Percentiles rank a stretch among this genome's conserved stretches.
Evolutionary conservation across 108 stramenopile genomes (phyloP).

Genomic region (Conticribra guillardii): DNA sequence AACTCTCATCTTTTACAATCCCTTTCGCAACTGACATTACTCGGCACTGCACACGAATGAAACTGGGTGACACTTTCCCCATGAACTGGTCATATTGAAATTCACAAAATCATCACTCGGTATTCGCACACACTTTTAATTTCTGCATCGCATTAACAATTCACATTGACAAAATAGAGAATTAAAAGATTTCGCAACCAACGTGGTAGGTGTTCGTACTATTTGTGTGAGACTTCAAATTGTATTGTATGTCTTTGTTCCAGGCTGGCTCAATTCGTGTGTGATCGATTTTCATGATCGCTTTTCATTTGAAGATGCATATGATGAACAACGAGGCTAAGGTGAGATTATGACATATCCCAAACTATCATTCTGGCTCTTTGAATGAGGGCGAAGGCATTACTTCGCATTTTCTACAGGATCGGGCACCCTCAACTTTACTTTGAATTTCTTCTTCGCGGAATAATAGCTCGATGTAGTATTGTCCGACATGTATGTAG

Average conservation of each 20-base stretch:
- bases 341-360: neutral
- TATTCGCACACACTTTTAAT: too few species aligned
- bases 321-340: slow-evolving; percentile 22
- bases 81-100: too few species aligned
- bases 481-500: slow-evolving; percentile 26
- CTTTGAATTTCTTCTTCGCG: too few species aligned
- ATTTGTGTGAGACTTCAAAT: neutral
- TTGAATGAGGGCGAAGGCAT: too few species aligned
- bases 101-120: too few species aligned
- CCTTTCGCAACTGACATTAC: neutral
- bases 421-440: too few species aligned
- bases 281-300: too few species aligned
- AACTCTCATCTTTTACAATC: neutral
- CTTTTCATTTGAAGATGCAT: slow-evolving; percentile 22
- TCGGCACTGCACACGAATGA: neutral
- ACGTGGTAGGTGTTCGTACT: neutral
- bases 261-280: too few species aligned
- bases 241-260: neutral
- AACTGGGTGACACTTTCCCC: neutral
- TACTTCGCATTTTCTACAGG: neutral
- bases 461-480: slow-evolving; percentile 10
- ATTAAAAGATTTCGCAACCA: neutral
- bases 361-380: too few species aligned
- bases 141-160: too few species aligned
- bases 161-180: too few species aligned